A percentile compares a stretch with the other conserved stretches of the same genome.
Conservation (phyloP, 331 rosid genomes). For the Dryas integrifolia region DNA sequence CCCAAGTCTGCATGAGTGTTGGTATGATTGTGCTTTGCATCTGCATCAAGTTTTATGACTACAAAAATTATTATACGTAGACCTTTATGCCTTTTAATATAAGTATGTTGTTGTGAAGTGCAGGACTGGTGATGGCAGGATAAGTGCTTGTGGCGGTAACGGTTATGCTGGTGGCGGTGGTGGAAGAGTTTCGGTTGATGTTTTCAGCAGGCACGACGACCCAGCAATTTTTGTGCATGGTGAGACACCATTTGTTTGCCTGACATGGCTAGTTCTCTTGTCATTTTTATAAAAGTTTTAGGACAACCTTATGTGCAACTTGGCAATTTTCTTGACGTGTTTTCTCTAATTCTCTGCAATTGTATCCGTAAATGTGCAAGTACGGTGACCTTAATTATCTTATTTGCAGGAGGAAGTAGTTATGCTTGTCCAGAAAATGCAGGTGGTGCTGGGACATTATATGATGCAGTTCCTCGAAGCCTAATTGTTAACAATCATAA, state of each 20-base stretch:
- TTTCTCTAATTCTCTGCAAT: background rate
- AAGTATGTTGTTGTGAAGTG: constrained; percentile 37
- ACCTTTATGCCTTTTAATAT: constrained; percentile 15
- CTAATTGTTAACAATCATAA: constrained; percentile 76
- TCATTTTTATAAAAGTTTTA: background rate
- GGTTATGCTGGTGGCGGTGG: constrained; percentile 99
- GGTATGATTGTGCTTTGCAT: background rate
- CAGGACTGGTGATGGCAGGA: constrained; percentile 90
- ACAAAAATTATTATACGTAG: background rate
- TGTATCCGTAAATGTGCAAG: background rate
- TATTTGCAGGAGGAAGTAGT: constrained; percentile 80
- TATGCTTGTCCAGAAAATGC: constrained; percentile 73
- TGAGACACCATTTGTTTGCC: constrained; percentile 36
- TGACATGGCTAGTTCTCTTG: background rate
- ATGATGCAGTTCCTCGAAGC: constrained; percentile 93
- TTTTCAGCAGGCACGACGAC: constrained; percentile 83
- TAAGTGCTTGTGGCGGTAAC: constrained; percentile 95
- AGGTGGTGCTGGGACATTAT: constrained; percentile 95
- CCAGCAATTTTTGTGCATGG: constrained; percentile 72
- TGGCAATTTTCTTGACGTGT: too few species aligned
- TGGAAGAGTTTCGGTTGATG: constrained; percentile 81
- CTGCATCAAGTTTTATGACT: background rate
- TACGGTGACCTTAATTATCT: constrained; percentile 17
- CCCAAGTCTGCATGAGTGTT: background rate
- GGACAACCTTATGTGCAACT: constrained; percentile 2